Conservation (phyloP, 2,329 filamentous ascomycete species). For the Amauroascus niger region DNA sequence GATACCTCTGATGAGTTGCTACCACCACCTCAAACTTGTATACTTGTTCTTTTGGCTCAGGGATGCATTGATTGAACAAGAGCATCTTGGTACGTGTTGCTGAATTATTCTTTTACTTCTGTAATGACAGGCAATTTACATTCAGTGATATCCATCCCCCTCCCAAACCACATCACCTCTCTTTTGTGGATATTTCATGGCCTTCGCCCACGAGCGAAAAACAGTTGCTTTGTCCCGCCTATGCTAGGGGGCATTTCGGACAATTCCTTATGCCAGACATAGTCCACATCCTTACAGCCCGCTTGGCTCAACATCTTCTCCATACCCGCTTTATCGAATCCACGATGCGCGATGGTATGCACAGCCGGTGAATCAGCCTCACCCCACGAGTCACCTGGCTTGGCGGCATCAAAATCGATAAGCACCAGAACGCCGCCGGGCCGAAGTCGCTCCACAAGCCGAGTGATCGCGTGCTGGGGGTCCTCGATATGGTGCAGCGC, state of each 20-base stretch:
- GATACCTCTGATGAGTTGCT: background rate
- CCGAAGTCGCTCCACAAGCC: constrained; percentile 13
- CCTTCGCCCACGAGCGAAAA: constrained; percentile 16
- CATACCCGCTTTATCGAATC: constrained; percentile 13
- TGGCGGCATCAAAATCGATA: constrained; percentile 14
- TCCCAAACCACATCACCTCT: too few relatives aligned
- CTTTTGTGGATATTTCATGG: too few relatives aligned
- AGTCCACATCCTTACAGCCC: constrained; percentile 7
- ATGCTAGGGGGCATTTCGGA: constrained; percentile 6
- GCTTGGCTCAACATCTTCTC: constrained; percentile 5
- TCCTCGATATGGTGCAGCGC: constrained; percentile 18
- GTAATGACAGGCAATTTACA: too few relatives aligned
- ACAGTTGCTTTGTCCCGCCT: constrained; percentile 11
- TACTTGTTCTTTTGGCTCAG: background rate
- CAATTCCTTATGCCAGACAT: constrained; percentile 13
- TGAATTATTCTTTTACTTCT: too few relatives aligned
- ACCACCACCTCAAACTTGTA: background rate
- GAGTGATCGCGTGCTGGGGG: constrained; percentile 7
- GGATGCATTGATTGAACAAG: background rate
- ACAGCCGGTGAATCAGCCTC: constrained; percentile 1
- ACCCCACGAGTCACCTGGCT: background rate
- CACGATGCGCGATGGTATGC: constrained; percentile 15
- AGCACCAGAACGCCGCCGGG: constrained; percentile 15
- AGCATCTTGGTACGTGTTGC: too few relatives aligned
- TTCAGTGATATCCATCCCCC: too few relatives aligned